Evolutionary conservation across 2,329 filamentous ascomycete species (phyloP), one percentile per base, ranked within the genome.

Genomic region (Aspergillus pseudoglaucus): DNA sequence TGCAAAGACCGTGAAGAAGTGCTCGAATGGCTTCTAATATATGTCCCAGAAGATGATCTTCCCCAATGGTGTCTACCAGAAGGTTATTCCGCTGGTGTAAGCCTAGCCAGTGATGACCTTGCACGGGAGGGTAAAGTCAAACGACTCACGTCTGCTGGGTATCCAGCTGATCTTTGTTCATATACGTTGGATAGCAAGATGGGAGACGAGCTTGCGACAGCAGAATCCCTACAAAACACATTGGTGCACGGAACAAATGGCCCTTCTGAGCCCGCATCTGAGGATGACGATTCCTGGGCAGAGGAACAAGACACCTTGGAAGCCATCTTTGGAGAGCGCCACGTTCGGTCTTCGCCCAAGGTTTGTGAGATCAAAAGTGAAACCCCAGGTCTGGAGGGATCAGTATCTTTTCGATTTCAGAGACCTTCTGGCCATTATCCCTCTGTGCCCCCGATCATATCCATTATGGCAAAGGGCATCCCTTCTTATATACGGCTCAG

Each of bases 1-100:
- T 96, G 90, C 72, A 94, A 91, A 66, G 90, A 95, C 64, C 80
- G 86, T 25, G 90, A 96, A 64, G 93, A 98, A 69, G 85, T 89
- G 14, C 77, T 98, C 2, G 91, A 97, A 66, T 98, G 93, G 93
- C 78, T 98, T 14, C 78, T 98, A 43, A 90, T 97, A 45, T 91
- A 98, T 68, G 90, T 98, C 2, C 93, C 93, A 1, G 93, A 98
- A 64, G 93, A 98, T 63, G 93, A 97, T 60, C 73, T 97, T n/a
- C 93, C 93, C 1, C 76, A 80, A 6, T 97, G 91, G 90, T 88
- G 88, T 58, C 73, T 98, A 38, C 93, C 93, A 0, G 90, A 94
- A 68, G 87, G 84, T 52, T 98, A 98, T 65, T 84, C 87, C 9
- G 91, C 90, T 23, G 93, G 93, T 18, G 84, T 97, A 22, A 89